Percentiles rank a stretch among this genome's conserved stretches.
These are phyloP conservation scores for Elsinoe batatas DNA, from an alignment of 2,329 filamentous ascomycete species.

Conservation along the genomic window DNA sequence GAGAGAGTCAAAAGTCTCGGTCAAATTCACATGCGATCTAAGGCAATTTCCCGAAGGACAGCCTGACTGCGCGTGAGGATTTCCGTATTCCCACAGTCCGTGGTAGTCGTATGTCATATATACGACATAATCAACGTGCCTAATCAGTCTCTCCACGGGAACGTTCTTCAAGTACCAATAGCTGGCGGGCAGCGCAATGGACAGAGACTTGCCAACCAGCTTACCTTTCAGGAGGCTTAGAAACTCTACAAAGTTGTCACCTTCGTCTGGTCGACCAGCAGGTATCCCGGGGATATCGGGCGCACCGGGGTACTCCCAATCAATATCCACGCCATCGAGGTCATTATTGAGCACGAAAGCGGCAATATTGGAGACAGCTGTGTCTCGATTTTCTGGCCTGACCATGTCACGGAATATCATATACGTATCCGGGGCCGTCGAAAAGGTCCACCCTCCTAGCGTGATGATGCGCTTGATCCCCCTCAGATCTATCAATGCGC, in stretches of 20 bases:
- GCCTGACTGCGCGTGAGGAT: too few species aligned
- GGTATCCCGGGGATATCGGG: constrained; percentile 22
- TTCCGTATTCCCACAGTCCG: constrained; percentile 30
- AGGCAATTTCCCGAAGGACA: too few species aligned
- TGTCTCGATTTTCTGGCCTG: constrained; percentile 29
- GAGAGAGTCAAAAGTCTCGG: too few species aligned
- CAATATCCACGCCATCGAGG: constrained; percentile 43
- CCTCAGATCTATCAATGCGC: too few species aligned
- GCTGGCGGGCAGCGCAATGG: constrained; percentile 22
- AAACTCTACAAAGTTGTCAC: background rate
- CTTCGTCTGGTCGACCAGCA: background rate
- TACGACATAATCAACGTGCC: constrained; percentile 22
- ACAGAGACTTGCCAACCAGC: constrained; percentile 17
- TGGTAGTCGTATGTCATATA: constrained; percentile 30
- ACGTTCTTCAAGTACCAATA: constrained; percentile 24
- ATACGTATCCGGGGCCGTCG: too few species aligned
- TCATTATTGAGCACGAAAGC: constrained; percentile 63
- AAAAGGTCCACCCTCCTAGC: too few species aligned
- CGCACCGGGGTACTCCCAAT: constrained; percentile 33
- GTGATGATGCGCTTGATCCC: too few species aligned
- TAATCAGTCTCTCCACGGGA: constrained; percentile 19
- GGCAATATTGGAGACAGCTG: constrained; percentile 20
- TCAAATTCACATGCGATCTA: too few species aligned
- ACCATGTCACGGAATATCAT: constrained; percentile 33
- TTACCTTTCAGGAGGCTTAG: background rate